Evolutionary conservation across 2,329 filamentous ascomycete species (phyloP), one percentile per base, ranked within the genome.

Genomic region (Cladorrhinum sp.): DNA sequence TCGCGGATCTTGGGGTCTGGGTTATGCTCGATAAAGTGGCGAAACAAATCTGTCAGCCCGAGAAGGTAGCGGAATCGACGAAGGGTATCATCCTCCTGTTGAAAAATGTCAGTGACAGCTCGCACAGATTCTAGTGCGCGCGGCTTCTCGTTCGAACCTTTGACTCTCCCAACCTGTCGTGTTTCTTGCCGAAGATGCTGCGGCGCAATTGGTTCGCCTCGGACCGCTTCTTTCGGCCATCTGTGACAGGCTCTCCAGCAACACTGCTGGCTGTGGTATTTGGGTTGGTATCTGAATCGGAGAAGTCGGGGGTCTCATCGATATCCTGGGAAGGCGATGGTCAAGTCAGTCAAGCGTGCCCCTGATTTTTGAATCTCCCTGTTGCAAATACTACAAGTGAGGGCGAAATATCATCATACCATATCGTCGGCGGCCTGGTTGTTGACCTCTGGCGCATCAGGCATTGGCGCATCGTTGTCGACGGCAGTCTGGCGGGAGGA

Each of bases 1-100:
- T 96, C 91, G 69, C 94, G 91, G 71, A 98, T 95, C 69, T 91
- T 91, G 16, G 95, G 94, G 72, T 99, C 93, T 4, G 93, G 94
- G 72, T 97, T 99, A 8, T 92, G 92, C 73, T 98, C 93, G 77
- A 99, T 99, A 75, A 99, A 99, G 77, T 99, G 95, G 66, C 96
- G 92, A 80, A 99, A 99, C 20, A 99, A 82, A 71, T 99, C 95
- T 16, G 95, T 99, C 57, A 99, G 81, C 24, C 96, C 96, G 14
- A 99, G 84, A 1, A 99, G 84, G 74, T 99, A 99, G 65, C 92
- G 88, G 74, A 99, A 99, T 73, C 95, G 85, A 68, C 94, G 87
- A 71, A 98, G 91, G 0, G 92, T 96, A 72, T 98, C 94, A 80
- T 97, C 91, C 79, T 97, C 94, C 91, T 94, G 59, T 51, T 56